Percentiles rank a stretch among this genome's conserved stretches.
These are phyloP conservation scores for Mycena crocata DNA, from an alignment of 768 basidiomycete species.

Conservation along the genomic window DNA sequence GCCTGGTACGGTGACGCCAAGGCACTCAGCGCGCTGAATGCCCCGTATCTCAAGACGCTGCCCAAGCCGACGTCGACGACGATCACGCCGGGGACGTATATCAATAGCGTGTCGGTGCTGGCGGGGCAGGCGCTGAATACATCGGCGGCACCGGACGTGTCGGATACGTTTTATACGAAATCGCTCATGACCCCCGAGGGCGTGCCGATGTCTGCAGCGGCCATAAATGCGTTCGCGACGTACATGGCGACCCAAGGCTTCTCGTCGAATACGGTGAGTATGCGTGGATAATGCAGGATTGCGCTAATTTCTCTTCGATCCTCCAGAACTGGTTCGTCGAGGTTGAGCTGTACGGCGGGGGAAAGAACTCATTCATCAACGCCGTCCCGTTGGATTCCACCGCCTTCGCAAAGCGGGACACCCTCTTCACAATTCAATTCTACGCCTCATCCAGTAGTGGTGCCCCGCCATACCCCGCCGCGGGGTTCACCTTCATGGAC, in stretches of 20 bases:
- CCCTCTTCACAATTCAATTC: constrained; percentile 50
- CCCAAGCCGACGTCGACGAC: constrained; percentile 37
- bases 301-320: not conserved
- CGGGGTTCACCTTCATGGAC: constrained; percentile 57
- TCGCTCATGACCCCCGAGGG: constrained; percentile 52
- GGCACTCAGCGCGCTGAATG: constrained; percentile 42
- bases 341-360: constrained; percentile 46
- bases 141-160: constrained; percentile 38
- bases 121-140: constrained; percentile 47
- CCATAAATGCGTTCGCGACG: constrained; percentile 51
- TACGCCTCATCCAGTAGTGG: constrained; percentile 44
- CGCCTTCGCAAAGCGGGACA: constrained; percentile 48
- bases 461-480: constrained; percentile 45
- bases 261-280: constrained; percentile 39
- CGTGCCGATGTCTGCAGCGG: constrained; percentile 44
- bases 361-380: constrained; percentile 48
- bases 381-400: constrained; percentile 41
- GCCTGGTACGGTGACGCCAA: constrained; percentile 50
- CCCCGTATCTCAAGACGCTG: constrained; percentile 47
- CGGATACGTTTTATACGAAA: constrained; percentile 58
- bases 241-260: constrained; percentile 55
- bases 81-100: constrained; percentile 45
- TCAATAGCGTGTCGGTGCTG: constrained; percentile 45
- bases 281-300: not conserved
- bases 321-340: constrained; percentile 42